These are phyloP conservation scores for Diplodia corticola DNA, from an alignment of 2,329 filamentous ascomycete genomes.

Conservation along the genomic window DNA sequence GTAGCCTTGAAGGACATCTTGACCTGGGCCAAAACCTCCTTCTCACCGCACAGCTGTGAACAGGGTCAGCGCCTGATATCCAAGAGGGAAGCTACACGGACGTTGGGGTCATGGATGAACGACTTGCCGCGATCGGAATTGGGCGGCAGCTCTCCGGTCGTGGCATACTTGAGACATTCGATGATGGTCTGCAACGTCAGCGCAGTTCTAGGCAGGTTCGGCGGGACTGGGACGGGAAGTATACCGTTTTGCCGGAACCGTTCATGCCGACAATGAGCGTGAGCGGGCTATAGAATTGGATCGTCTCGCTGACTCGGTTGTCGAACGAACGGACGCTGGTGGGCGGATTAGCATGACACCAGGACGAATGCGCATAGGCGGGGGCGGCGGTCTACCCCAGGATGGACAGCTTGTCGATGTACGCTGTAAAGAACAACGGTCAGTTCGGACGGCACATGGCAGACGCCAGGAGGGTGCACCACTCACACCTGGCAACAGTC, in stretches of 20 bases:
- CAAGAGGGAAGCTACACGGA: conserved; percentile 36
- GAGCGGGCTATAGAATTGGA: conserved; percentile 84
- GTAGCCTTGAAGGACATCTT: conserved; percentile 84
- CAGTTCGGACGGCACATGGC: neutral
- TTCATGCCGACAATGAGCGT: conserved; percentile 97
- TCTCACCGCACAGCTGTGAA: conserved; percentile 72
- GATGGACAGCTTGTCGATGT: conserved; percentile 87
- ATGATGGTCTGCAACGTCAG: conserved; percentile 74
- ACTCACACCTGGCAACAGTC: conserved; percentile 21
- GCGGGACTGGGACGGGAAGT: neutral
- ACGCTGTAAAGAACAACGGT: conserved; percentile 55
- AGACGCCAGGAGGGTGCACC: neutral
- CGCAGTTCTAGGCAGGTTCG: neutral
- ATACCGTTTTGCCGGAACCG: conserved; percentile 88
- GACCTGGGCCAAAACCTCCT: conserved; percentile 86
- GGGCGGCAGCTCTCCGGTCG: conserved; percentile 87
- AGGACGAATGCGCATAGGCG: neutral
- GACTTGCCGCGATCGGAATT: conserved; percentile 85
- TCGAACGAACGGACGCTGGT: conserved; percentile 77
- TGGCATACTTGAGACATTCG: conserved; percentile 97
- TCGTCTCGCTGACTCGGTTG: conserved; percentile 70
- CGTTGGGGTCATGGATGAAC: conserved; percentile 96
- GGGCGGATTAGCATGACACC: neutral
- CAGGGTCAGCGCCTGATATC: conserved; percentile 12
- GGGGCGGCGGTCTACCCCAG: conserved; percentile 56